Evolutionary conservation across 331 rosid species (phyloP), one percentile per base, ranked within the genome.

Genomic region (Quercus tomentella): DNA sequence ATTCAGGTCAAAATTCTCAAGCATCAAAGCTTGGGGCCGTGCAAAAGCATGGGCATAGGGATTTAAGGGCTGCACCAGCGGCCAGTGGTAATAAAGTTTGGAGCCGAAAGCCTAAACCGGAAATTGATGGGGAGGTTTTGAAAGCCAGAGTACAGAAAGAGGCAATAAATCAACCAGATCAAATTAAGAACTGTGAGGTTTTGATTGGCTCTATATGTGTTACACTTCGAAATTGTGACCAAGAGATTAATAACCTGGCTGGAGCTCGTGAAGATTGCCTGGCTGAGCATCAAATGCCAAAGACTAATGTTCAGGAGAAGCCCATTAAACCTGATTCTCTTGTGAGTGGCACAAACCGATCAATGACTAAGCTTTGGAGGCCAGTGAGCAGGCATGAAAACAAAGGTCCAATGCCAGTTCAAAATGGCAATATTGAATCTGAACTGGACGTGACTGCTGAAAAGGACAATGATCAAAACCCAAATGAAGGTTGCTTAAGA

Each of bases 121-220:
- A 88, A 86, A 77, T 21, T 76, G 83, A 80, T 69, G 86, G 86
- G 60, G 78, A 62, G 67, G 79, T 83, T 77, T 77, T 65, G 58
- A 83, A 89, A 77, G 72, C 87, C 79, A 79, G 41, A 25, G 75
- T 41, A 56, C 84, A 82, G 76, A 76, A 77, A 61, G 90, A 88
- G 84, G 57, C 83, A 18, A 60, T 26, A 26, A 55, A 63, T 77
- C 75, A 72, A 45, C 77, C 77, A 11, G 90, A 85, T 77, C 78
- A 71, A 79, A 78, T 58, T 45, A 88, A 89, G 82, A 82, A 86
- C 65, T 79, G 74, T 57, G 92, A 90, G 85, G 88, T 94, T 71
- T 77, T 94, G 78, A 94, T 94, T 74, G 98, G 98, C 77, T 94
- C 98, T 43, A 88, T 94, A 75, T 51, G 93, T 23, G 91, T 94